Conservation (phyloP, 495 filamentous ascomycete species). For the Daldinia grandis region DNA sequence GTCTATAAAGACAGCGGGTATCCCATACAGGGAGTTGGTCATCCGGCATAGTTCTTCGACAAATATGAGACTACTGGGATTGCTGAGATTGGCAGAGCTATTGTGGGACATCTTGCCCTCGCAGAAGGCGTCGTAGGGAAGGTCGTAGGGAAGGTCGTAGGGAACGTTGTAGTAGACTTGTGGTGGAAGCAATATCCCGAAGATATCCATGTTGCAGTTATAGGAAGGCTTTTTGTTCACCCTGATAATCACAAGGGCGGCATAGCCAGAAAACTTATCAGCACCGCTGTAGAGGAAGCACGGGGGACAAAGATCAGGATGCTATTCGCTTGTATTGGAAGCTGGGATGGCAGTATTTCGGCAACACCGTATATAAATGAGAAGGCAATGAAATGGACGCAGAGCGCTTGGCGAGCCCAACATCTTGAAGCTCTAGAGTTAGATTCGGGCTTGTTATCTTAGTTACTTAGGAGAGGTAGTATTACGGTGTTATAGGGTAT, state of each 20-base stretch:
- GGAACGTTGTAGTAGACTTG: conserved; percentile 17
- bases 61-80: conserved; percentile 91
- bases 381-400: conserved; percentile 27
- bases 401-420: conserved; percentile 24
- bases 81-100: conserved; percentile 79
- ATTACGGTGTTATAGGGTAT: background rate
- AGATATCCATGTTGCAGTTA: conserved; percentile 6
- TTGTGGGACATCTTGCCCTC: conserved; percentile 45
- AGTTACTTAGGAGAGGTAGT: background rate
- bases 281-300: conserved; percentile 20
- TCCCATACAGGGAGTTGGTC: conserved; percentile 23
- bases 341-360: conserved; percentile 30
- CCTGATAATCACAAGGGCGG: conserved; percentile 17
- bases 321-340: conserved; percentile 31
- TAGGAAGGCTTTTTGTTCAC: conserved; percentile 37
- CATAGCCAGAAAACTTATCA: conserved; percentile 20
- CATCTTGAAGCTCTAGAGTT: background rate
- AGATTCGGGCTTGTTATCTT: background rate
- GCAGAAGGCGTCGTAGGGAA: background rate
- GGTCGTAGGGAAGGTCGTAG: conserved; percentile 4
- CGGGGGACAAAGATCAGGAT: conserved; percentile 25
- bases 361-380: conserved; percentile 18
- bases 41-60: conserved; percentile 52
- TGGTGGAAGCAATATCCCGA: conserved; percentile 26
- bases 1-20: conserved; percentile 28